These are phyloP conservation scores for Centella asiatica DNA, from an alignment of 129 eudicot species.

Conservation along the genomic window DNA sequence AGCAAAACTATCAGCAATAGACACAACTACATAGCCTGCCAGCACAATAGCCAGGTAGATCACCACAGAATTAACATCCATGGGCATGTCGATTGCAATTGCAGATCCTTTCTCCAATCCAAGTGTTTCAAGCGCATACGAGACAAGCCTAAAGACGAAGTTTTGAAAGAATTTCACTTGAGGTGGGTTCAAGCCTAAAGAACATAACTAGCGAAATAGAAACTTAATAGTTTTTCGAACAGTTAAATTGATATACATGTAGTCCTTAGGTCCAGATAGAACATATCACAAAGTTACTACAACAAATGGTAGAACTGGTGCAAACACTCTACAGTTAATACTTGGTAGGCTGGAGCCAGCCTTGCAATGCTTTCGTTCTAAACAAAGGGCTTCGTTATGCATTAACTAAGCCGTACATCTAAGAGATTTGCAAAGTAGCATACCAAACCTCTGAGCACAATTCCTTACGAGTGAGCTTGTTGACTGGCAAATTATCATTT, in stretches of 20 bases:
- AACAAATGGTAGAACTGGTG: too few species aligned
- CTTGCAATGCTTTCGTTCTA: not conserved
- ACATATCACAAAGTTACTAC: not conserved
- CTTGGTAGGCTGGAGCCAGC: not conserved
- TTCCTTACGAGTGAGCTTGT: constrained; percentile 53
- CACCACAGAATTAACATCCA: constrained; percentile 81
- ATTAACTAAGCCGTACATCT: too few species aligned
- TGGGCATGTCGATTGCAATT: constrained; percentile 95
- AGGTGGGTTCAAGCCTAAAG: not conserved
- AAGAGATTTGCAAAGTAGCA: constrained; percentile 13
- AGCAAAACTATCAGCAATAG: constrained; percentile 96
- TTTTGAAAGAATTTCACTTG: constrained; percentile 14
- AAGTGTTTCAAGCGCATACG: constrained; percentile 64
- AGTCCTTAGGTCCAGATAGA: too few species aligned
- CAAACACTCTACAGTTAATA: not conserved
- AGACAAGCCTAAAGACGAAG: constrained; percentile 51
- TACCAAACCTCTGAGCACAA: constrained; percentile 76
- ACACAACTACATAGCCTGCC: constrained; percentile 80
- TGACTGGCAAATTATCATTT: constrained; percentile 50
- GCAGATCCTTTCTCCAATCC: constrained; percentile 71
- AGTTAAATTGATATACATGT: too few species aligned
- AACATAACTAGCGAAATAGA: not conserved
- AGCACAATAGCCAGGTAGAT: constrained; percentile 87
- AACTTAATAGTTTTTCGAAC: not conserved
- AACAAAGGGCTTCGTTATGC: too few species aligned